Percentiles rank a stretch among this genome's conserved stretches.
Evolutionary conservation across 345 rosid species (phyloP).

Genomic region (Rhodomyrtus tomentosa): DNA sequence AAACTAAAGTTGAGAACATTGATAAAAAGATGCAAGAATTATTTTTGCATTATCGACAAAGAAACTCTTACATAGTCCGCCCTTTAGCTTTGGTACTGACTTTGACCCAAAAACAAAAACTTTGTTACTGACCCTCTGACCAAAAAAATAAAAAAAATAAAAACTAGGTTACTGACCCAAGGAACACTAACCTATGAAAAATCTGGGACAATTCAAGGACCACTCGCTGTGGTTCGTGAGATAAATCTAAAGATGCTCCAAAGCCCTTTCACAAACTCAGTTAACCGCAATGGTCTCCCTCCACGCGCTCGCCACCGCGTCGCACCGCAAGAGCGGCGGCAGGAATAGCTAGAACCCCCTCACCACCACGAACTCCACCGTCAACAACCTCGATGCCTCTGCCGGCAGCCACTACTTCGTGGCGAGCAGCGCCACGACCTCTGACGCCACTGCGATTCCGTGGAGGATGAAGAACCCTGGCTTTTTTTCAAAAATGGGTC

Average conservation of each 20-base stretch:
- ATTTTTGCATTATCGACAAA: background rate
- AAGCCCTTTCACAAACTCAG: background rate
- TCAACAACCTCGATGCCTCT: constrained; percentile 1
- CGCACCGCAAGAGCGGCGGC: constrained; percentile 4
- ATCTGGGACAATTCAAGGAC: background rate
- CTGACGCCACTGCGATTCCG: background rate
- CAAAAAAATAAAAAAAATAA: no score
- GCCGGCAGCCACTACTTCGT: constrained; percentile 1
- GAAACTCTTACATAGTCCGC: background rate
- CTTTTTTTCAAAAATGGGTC: no score
- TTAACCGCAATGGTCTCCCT: constrained; percentile 2
- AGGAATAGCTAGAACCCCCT: constrained; percentile 12
- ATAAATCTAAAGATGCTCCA: background rate
- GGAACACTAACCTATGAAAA: no score
- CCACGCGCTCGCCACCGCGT: background rate
- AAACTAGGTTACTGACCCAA: no score
- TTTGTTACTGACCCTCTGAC: no score
- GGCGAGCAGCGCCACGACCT: background rate
- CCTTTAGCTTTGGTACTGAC: no score
- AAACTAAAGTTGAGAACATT: background rate
- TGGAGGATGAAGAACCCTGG: constrained; percentile 19
- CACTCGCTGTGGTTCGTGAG: background rate
- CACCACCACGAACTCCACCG: background rate
- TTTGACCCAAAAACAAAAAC: no score
- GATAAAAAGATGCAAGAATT: background rate